Conservation (phyloP, 2,329 filamentous ascomycete species). For the Pseudogymnoascus sp. region DNA sequence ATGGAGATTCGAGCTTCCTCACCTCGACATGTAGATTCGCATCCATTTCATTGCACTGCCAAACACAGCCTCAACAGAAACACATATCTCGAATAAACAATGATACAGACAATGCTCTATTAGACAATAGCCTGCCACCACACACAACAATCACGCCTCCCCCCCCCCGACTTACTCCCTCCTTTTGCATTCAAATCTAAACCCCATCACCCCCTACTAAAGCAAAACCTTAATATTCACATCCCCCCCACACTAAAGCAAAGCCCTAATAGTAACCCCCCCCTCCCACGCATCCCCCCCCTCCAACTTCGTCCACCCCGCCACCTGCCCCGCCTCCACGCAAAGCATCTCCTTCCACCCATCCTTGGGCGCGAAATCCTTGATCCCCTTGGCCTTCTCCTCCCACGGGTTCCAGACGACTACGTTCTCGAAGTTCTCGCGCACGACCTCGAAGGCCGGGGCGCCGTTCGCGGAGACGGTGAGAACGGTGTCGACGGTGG, state of each 20-base stretch:
- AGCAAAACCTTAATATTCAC: conserved; percentile 30
- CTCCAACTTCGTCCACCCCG: conserved; percentile 76
- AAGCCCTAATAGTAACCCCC: conserved; percentile 44
- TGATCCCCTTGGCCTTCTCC: conserved; percentile 73
- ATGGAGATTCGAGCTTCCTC: not conserved
- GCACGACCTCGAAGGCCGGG: conserved; percentile 62
- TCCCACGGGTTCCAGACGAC: conserved; percentile 98
- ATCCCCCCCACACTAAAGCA: not conserved
- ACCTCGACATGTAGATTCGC: not conserved
- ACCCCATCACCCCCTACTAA: not conserved
- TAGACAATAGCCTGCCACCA: not conserved
- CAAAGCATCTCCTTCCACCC: conserved; percentile 93
- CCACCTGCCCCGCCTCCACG: conserved; percentile 81
- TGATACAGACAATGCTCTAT: conserved; percentile 6
- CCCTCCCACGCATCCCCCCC: conserved; percentile 62
- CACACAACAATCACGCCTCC: not conserved
- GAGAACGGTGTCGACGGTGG: conserved; percentile 51
- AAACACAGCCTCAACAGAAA: not conserved
- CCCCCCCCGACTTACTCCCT: not conserved
- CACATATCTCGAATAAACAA: not conserved
- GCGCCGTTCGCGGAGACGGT: conserved; percentile 55
- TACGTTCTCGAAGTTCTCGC: conserved; percentile 79
- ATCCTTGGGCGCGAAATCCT: conserved; percentile 80
- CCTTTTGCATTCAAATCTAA: not conserved
- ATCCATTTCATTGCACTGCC: not conserved